Percentiles rank a stretch among this genome's conserved stretches.
Conservation (phyloP, 805 yeast species). For the Wickerhamomyces alni region DNA sequence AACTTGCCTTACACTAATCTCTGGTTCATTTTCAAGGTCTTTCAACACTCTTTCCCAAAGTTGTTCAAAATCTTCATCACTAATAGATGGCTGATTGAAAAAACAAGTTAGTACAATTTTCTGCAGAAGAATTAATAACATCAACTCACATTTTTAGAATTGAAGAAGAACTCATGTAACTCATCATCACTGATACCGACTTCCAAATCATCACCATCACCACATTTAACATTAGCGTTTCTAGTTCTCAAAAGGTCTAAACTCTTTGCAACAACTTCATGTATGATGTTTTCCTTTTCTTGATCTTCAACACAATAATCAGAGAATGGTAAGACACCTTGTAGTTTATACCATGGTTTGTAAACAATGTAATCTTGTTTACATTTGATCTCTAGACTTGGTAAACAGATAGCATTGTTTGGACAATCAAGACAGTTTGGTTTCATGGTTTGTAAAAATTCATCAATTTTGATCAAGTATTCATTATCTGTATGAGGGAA, state of each 20-base stretch:
- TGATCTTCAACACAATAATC: constrained; percentile 73
- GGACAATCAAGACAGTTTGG: constrained; percentile 81
- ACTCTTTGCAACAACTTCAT: constrained; percentile 60
- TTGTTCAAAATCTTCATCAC: constrained; percentile 62
- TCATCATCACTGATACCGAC: constrained; percentile 48
- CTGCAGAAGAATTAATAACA: not conserved
- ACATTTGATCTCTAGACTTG: constrained; percentile 56
- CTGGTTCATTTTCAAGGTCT: constrained; percentile 61
- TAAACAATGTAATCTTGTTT: constrained; percentile 53
- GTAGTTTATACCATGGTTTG: constrained; percentile 48
- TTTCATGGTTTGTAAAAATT: constrained; percentile 37
- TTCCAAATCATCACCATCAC: constrained; percentile 40
- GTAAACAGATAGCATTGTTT: constrained; percentile 67
- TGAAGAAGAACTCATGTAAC: constrained; percentile 44
- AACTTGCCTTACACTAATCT: constrained; percentile 77
- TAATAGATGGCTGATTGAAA: constrained; percentile 14
- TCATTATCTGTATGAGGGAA: constrained; percentile 27
- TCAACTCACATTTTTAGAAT: constrained; percentile 28
- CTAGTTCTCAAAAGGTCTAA: constrained; percentile 58
- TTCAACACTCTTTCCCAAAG: constrained; percentile 63
- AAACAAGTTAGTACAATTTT: too few species aligned
- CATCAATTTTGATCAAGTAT: constrained; percentile 33
- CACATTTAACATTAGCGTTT: constrained; percentile 60
- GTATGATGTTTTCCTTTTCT: constrained; percentile 59
- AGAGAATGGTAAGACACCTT: constrained; percentile 53